Evolutionary conservation across 257 asterid genomes (phyloP).

Genomic region (Gynochthodes officinalis): DNA sequence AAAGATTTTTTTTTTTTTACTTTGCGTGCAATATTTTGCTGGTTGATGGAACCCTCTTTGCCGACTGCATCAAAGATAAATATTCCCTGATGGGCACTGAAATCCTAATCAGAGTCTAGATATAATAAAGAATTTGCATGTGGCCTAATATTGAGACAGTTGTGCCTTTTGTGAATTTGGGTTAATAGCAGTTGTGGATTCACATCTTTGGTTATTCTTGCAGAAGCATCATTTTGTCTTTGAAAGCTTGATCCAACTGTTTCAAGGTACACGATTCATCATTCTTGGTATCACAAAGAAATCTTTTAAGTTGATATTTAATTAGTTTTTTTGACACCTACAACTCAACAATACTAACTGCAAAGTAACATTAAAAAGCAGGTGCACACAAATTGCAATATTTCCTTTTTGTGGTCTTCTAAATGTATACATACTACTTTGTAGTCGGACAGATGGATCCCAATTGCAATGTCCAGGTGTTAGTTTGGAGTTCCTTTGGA

Average conservation of each 20-base stretch:
- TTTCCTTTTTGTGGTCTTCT: not conserved
- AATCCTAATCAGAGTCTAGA: slow-evolving; percentile 16
- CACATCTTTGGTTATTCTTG: slow-evolving; percentile 29
- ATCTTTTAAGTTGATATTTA: slow-evolving; percentile 1
- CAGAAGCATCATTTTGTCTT: slow-evolving; percentile 44
- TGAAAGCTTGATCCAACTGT: slow-evolving; percentile 27
- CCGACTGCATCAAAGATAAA: not conserved
- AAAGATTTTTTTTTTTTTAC: not conserved
- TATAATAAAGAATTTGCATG: slow-evolving; percentile 5
- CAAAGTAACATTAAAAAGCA: no score
- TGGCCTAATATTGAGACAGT: slow-evolving; percentile 13
- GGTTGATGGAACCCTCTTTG: not conserved
- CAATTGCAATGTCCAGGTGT: no score
- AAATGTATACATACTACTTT: no score
- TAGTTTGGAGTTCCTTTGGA: no score
- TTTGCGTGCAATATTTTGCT: not conserved
- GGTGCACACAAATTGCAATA: no score
- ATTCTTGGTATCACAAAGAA: slow-evolving; percentile 27
- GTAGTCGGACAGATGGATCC: no score
- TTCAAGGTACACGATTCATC: slow-evolving; percentile 19
- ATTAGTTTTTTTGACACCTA: not conserved
- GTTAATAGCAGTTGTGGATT: slow-evolving; percentile 39
- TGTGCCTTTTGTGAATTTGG: slow-evolving; percentile 31
- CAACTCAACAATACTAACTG: not conserved
- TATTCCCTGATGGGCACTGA: slow-evolving; percentile 12